phyloP scores from a whole-genome alignment of 2,329 filamentous ascomycete species.

The Monilinia laxa region DNA sequence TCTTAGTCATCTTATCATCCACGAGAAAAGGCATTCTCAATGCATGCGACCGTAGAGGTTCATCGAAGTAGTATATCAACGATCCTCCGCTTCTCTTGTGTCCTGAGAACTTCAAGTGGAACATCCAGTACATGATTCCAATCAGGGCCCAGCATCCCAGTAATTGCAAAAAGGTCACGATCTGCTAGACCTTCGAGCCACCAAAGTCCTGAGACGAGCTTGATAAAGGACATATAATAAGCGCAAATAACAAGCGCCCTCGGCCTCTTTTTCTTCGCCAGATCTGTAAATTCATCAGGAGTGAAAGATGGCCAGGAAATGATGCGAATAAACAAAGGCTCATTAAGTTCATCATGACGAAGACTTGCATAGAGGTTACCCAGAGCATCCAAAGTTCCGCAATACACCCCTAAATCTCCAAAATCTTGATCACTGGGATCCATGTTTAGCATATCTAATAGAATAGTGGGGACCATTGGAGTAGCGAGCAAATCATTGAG shows the following conservation, averaged over 20 bases:
- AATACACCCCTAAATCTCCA: conserved; percentile 32
- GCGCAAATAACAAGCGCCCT: conserved; percentile 31
- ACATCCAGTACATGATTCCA: conserved; percentile 26
- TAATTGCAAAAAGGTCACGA: conserved; percentile 27
- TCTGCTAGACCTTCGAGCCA: conserved; percentile 31
- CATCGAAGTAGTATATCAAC: conserved; percentile 35
- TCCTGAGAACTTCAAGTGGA: conserved; percentile 24
- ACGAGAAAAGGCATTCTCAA: not conserved
- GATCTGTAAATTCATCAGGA: conserved; percentile 18
- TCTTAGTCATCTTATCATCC: not conserved
- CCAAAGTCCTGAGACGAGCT: conserved; percentile 30
- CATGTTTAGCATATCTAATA: conserved; percentile 35
- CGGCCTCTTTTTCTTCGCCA: conserved; percentile 26
- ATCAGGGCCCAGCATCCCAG: conserved; percentile 18
- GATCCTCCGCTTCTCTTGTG: conserved; percentile 23
- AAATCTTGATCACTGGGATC: conserved; percentile 33
- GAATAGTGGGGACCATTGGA: conserved; percentile 31
- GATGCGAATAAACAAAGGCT: conserved; percentile 32
- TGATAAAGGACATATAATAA: conserved; percentile 31
- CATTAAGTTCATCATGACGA: conserved; percentile 30
- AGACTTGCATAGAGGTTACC: conserved; percentile 37
- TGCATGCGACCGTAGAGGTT: not conserved
- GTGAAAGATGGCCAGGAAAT: conserved; percentile 34
- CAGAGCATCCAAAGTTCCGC: conserved; percentile 33
- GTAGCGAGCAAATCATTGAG: conserved; percentile 27